A percentile compares a stretch with the other conserved stretches of the same genome.
Evolutionary conservation across 2,329 filamentous ascomycete species (phyloP).

Genomic region (Rhynchosporium agropyri): DNA sequence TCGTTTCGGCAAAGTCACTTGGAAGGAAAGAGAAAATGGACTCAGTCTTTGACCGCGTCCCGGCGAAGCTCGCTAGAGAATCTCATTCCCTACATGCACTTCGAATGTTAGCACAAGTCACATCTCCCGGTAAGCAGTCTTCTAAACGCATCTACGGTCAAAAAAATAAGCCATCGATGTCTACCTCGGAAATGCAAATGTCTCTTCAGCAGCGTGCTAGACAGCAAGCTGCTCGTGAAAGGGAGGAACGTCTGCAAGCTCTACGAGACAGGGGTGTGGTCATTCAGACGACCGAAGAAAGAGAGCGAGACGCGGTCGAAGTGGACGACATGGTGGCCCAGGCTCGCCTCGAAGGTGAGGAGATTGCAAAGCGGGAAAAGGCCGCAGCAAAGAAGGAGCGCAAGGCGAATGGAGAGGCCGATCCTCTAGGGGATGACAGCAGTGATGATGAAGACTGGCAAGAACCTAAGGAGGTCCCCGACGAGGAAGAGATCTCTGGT

Average conservation of each 20-base stretch:
- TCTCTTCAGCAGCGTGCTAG: conserved; percentile 72
- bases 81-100: conserved; percentile 66
- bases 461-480: conserved; percentile 49
- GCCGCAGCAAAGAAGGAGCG: conserved; percentile 68
- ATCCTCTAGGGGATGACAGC: conserved; percentile 50
- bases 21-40: conserved; percentile 53
- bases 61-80: conserved; percentile 64
- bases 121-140: conserved; percentile 60
- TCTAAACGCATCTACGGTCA: conserved; percentile 45
- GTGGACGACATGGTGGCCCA: conserved; percentile 88
- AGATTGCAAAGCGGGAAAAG: conserved; percentile 77
- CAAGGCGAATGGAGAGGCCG: conserved; percentile 48
- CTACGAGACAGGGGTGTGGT: conserved; percentile 79
- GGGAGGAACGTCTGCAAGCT: conserved; percentile 74
- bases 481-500: conserved; percentile 47
- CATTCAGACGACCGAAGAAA: conserved; percentile 84
- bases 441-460: conserved; percentile 59
- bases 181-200: conserved; percentile 67
- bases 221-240: conserved; percentile 77
- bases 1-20: conserved; percentile 40
- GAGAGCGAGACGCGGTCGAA: conserved; percentile 77
- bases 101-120: conserved; percentile 74
- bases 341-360: conserved; percentile 77
- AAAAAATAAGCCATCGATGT: conserved; percentile 61
- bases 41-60: conserved; percentile 71